Evolutionary conservation across 2,329 filamentous ascomycete genomes (phyloP).

Genomic region (Talaromyces atroroseus): DNA sequence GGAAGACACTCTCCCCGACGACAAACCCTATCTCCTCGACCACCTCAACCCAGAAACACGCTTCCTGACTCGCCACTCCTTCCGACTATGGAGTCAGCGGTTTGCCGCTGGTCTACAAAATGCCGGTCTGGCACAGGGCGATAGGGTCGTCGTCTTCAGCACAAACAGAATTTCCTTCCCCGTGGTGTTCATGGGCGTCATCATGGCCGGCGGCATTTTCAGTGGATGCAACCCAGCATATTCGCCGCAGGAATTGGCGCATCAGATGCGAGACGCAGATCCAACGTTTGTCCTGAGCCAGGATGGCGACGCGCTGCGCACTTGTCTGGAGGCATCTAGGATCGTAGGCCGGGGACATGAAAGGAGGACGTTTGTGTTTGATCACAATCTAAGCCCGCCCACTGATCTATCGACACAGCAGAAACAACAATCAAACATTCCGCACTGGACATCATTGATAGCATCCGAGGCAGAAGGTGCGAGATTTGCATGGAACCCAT

Average conservation of each 20-base stretch:
- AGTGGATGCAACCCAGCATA: conserved; percentile 69
- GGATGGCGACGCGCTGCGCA: conserved; percentile 8
- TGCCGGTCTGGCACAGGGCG: conserved; percentile 60
- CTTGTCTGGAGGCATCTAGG: conserved; percentile 18
- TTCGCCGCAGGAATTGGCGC: conserved; percentile 65
- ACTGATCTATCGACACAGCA: not conserved
- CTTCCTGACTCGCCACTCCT: conserved; percentile 58
- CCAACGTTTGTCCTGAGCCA: conserved; percentile 57
- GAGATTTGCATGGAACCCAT: conserved; percentile 58
- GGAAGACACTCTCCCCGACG: conserved; percentile 41
- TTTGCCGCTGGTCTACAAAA: conserved; percentile 62
- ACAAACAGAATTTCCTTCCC: conserved; percentile 71
- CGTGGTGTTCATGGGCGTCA: conserved; percentile 62
- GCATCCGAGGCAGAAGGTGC: conserved; percentile 48
- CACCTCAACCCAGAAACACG: conserved; percentile 62
- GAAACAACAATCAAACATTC: conserved; percentile 35
- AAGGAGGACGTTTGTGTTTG: conserved; percentile 2
- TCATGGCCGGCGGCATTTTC: conserved; percentile 75
- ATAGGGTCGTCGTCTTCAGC: conserved; percentile 68
- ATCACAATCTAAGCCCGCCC: not conserved
- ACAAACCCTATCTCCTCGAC: conserved; percentile 53
- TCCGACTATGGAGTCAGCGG: conserved; percentile 66
- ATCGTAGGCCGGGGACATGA: conserved; percentile 1
- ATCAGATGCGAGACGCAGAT: conserved; percentile 67
- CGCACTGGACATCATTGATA: conserved; percentile 61